Conservation (phyloP, 2,329 filamentous ascomycete species). For the Lachnellula occidentalis region DNA sequence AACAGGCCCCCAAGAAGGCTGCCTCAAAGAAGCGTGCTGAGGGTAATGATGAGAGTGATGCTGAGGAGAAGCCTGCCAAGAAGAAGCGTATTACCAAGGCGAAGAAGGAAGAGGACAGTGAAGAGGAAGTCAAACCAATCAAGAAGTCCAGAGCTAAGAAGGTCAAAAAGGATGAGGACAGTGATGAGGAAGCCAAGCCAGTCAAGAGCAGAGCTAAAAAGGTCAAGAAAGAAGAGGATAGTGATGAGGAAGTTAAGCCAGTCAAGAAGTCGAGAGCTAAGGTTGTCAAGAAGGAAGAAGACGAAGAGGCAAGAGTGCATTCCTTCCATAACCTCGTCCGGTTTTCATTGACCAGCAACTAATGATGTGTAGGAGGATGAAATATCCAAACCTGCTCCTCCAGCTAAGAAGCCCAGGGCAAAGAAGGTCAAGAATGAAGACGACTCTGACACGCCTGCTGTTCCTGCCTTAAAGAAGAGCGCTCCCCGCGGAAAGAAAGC, state of each 20-base stretch:
- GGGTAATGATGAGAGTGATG: conserved; percentile 3
- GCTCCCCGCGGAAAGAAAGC: conserved; percentile 9
- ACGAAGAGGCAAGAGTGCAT: conserved; percentile 2
- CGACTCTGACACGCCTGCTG: conserved; percentile 19
- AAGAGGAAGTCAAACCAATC: conserved; percentile 12
- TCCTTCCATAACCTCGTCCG: neutral
- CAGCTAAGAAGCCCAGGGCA: conserved; percentile 21
- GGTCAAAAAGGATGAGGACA: conserved; percentile 16
- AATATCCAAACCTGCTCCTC: conserved; percentile 18
- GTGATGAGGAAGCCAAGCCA: conserved; percentile 3
- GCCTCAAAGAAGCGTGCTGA: conserved; percentile 7
- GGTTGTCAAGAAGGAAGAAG: conserved; percentile 23
- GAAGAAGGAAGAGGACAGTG: conserved; percentile 17
- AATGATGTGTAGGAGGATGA: conserved; percentile 23
- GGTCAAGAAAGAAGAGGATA: conserved; percentile 23
- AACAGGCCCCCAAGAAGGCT: conserved; percentile 2
- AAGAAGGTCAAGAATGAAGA: conserved; percentile 35
- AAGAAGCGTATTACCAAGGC: conserved; percentile 35
- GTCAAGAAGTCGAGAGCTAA: conserved; percentile 8
- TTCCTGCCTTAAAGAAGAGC: conserved; percentile 14
- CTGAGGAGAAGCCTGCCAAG: conserved; percentile 29
- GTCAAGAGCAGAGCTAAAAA: conserved; percentile 11
- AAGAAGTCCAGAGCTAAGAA: conserved; percentile 25
- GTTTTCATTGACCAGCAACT: conserved; percentile 1
- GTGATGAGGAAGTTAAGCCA: conserved; percentile 5